phyloP scores from a whole-genome alignment of 371 early-diverging fungal species.

The Homolaphlyctis polyrhiza region DNA sequence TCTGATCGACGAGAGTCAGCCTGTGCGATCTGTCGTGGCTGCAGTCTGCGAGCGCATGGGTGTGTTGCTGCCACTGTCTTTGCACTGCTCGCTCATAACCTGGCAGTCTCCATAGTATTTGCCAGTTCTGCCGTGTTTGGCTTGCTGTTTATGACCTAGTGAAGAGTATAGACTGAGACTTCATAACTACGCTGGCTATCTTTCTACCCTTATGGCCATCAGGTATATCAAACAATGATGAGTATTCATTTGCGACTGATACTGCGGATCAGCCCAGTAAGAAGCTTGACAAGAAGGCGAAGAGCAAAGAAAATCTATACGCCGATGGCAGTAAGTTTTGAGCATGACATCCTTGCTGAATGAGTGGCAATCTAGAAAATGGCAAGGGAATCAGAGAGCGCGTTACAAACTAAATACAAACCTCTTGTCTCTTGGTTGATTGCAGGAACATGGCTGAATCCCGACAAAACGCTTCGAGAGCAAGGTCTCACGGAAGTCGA shows the following conservation, averaged over 20 bases:
- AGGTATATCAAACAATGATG: constrained; percentile 2
- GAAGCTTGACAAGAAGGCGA: neutral
- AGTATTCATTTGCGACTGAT: constrained; percentile 1
- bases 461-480: constrained; percentile 46
- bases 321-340: constrained; percentile 14
- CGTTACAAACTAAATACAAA: too few relatives aligned
- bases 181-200: neutral
- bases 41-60: constrained; percentile 48
- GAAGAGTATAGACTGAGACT: neutral
- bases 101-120: neutral
- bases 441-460: constrained; percentile 43
- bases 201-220: neutral
- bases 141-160: too few relatives aligned
- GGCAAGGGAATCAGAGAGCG: too few relatives aligned
- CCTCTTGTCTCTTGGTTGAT: too few relatives aligned
- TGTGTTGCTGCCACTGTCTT: constrained; percentile 7
- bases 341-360: neutral
- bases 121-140: too few relatives aligned
- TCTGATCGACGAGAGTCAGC: constrained; percentile 43
- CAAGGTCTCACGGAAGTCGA: constrained; percentile 46
- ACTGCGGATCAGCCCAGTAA: neutral
- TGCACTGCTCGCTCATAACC: neutral
- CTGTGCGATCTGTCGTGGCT: constrained; percentile 34
- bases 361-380: too few relatives aligned
- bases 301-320: constrained; percentile 11